Percentiles rank a stretch among this genome's conserved stretches.
These are phyloP conservation scores for Penicillium occitanis DNA, from an alignment of 2,329 filamentous ascomycete species.

Conservation along the genomic window DNA sequence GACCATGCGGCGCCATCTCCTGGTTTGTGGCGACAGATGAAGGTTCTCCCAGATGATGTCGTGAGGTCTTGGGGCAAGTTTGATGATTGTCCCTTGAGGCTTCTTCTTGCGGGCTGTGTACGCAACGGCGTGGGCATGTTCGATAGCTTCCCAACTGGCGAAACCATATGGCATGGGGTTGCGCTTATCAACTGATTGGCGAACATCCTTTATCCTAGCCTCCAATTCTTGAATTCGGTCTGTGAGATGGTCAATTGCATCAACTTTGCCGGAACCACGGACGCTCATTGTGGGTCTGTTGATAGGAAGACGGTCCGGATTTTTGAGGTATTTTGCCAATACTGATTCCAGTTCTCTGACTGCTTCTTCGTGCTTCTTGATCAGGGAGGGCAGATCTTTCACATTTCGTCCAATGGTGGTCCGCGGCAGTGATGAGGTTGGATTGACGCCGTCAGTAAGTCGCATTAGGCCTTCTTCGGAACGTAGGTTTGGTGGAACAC, in stretches of 20 bases:
- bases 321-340: slow-evolving; percentile 85
- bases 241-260: slow-evolving; percentile 92
- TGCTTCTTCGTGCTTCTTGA: slow-evolving; percentile 75
- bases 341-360: slow-evolving; percentile 81
- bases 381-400: slow-evolving; percentile 80
- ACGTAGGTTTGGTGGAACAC: slow-evolving; percentile 73
- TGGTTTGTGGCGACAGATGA: slow-evolving; percentile 65
- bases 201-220: slow-evolving; percentile 77
- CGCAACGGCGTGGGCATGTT: slow-evolving; percentile 83
- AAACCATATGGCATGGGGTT: slow-evolving; percentile 92
- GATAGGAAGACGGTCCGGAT: slow-evolving; percentile 75
- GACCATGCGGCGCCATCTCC: slow-evolving; percentile 70
- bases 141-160: slow-evolving; percentile 85
- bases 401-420: slow-evolving; percentile 88
- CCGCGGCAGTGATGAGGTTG: slow-evolving; percentile 73
- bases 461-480: slow-evolving; percentile 85
- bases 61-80: slow-evolving; percentile 78
- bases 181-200: slow-evolving; percentile 78
- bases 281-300: slow-evolving; percentile 76
- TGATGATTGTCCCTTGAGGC: slow-evolving; percentile 73
- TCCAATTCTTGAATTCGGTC: slow-evolving; percentile 81
- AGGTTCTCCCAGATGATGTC: slow-evolving; percentile 98
- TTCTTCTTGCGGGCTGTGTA: slow-evolving; percentile 78
- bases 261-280: slow-evolving; percentile 71
- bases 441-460: slow-evolving; percentile 76